Base-by-base conservation (phyloP, 768 basidiomycete genomes). In the Hericium coralloides region DNA sequence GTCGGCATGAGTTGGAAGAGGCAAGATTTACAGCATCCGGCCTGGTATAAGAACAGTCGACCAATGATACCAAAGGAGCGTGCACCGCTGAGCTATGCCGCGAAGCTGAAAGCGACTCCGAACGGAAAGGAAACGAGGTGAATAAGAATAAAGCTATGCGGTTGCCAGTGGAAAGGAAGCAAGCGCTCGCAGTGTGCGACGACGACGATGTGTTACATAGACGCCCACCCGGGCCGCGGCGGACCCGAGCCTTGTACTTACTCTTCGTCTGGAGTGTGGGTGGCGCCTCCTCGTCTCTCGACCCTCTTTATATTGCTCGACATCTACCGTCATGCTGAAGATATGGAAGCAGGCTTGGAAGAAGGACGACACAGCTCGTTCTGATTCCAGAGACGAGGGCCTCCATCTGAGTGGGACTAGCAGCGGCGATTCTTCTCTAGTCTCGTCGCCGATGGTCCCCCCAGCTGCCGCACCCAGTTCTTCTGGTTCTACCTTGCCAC, bases 321-420 rank as follows among this genome's bases (percentile, higher is more conserved):
- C 10, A 31, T 31, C 31, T 31, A 18, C 45, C 38, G 25, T 49
- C 23, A 82, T 82, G 80, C 66, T 80, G 59, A 78, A 76, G 49
- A 67, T 77, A 49, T 79, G 79, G 74, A 79, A 77, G 61, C 67
- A 76, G 57, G 74, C 76, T 53, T 79, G 78, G 76, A 74, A 70
- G 63, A 70, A 73, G 47, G 68, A 70, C 56, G 69, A 63, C 38
- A 37, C 31, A 39, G 36, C 53, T 36, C 38, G 51, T 45, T 36
- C 53, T 26, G 58, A 58, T 17, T 39, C 60, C 45, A 55, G 53
- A 20, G 43, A 60, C 53, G 41, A 57, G 26, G 59, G 52, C 55
- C 50, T 53, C 9, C 59, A 54, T 43, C 55, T 38, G 53, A 26
- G 52, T 55, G 38, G 59, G 49, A 51, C 55, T 37, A 49, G 49